Base-by-base conservation (phyloP, 202 grass and related monocot species). In the Panicum virgatum region DNA sequence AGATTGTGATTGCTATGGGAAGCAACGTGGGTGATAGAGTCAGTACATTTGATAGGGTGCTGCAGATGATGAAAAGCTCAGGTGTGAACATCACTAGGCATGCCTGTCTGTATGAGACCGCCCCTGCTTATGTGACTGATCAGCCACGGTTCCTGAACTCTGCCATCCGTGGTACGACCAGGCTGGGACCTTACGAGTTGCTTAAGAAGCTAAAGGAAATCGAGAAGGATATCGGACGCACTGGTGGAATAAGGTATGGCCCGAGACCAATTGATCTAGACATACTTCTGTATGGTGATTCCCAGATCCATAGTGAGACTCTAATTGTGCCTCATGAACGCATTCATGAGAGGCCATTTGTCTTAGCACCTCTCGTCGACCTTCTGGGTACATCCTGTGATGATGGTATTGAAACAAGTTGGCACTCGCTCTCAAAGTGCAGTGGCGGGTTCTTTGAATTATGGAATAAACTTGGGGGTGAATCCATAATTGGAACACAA, bases 181-280 rank as follows among this genome's bases (percentile, higher is more conserved):
- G 88, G 38, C 73, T 92, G 45, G 94, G 81, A 22, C 92, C 94
- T 58, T 88, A 91, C 25, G 89, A 97, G 16, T 61, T 97, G 80
- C 81, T 97, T n/a, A 87, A 62, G 39, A 73, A 64, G 34, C 88
- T 97, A 30, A 97, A 97, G 84, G 87, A 87, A 64, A 94, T 97
- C 3, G 94, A 97, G 85, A 93, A 80, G 39, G 66, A 81, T 78
- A 77, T 97, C 42, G 94, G 91, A 14, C 83, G 88, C 32, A 87
- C 75, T 40, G 72, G 73, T 25, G 88, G 89, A 12, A 84, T 94
- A 64, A 76, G 92, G 66, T 97, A 91, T 62, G 94, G 94, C 13
- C 94, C 94, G 14, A 94, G 94, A 63, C 89, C 90, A 11, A 92
- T 97, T 4, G 94, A 97, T 72, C 70, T 97, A 18, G 94, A 97